phyloP scores from a whole-genome alignment of 1,139 yeast genomes.

The Magnusiomyces fungicola region DNA sequence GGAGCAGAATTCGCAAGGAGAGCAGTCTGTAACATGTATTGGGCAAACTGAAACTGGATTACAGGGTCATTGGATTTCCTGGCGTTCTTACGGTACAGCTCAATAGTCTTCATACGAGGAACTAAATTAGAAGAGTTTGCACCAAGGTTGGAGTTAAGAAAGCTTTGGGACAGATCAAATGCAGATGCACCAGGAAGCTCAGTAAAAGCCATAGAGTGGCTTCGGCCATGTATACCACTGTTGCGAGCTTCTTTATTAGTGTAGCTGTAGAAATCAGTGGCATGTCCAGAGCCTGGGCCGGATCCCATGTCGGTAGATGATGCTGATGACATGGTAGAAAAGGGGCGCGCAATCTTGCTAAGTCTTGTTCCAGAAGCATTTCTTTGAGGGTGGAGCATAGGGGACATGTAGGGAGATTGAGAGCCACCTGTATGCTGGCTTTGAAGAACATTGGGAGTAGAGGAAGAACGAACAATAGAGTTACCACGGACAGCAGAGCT shows the following conservation, averaged over 20 bases:
- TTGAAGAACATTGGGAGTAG: constrained; percentile 9
- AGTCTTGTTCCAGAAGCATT: constrained; percentile 5
- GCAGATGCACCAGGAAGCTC: constrained; percentile 26
- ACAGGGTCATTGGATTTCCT: constrained; percentile 79
- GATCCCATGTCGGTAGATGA: constrained; percentile 10
- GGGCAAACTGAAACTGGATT: constrained; percentile 83
- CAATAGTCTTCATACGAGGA: constrained; percentile 81
- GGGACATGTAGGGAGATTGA: neutral
- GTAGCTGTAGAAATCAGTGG: constrained; percentile 5
- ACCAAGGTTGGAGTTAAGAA: constrained; percentile 29
- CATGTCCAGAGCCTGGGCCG: neutral
- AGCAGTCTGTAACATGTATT: constrained; percentile 83
- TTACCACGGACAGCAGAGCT: constrained; percentile 3
- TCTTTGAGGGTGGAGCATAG: constrained; percentile 10
- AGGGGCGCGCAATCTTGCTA: constrained; percentile 6
- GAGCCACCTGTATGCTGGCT: neutral
- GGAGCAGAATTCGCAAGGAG: constrained; percentile 31
- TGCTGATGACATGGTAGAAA: constrained; percentile 9
- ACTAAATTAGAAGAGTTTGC: constrained; percentile 37
- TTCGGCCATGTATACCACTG: constrained; percentile 8
- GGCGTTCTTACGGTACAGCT: constrained; percentile 79
- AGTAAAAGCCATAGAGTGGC: constrained; percentile 20
- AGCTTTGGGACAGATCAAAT: constrained; percentile 30
- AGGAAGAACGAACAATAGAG: constrained; percentile 9
- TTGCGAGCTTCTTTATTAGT: neutral